Base-by-base conservation (phyloP, 2,329 filamentous ascomycete species). In the Daldinia eschscholtzii region DNA sequence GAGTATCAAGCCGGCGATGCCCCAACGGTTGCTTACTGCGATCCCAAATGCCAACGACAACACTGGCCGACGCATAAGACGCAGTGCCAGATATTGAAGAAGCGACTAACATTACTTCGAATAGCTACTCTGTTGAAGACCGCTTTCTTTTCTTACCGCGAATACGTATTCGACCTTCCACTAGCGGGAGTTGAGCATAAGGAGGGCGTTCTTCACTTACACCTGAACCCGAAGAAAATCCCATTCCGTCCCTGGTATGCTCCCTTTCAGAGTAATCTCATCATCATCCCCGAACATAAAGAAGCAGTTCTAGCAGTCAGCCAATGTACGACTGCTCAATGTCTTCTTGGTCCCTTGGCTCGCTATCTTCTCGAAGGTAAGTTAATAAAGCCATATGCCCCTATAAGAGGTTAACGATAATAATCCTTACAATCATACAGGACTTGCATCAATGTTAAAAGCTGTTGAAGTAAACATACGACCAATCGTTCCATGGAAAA, bases 291-390 rank as follows among this genome's bases (percentile, higher is more conserved):
- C 18, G 6, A 46, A 13, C 26, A 56, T 30, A 59, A 46, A 15
- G 57, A 68, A 13, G 52, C 55, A 4, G 61, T 26, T 1, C 3
- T 68, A 13, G 6, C 53, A 2, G n/a, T 6, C 6, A 37, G 53
- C 7, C 58, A 65, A 20, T 65, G 68, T 57, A 50, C 44, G 9
- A 37, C 55, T 26, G 42, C 55, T 4, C 35, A 23, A n/a, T 23
- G 18, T 33, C 23, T 68, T 15, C 35, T 62, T 9, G 35, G 37
- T 4, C 57, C 18, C 9, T 20, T 67, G 7, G 39, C 46, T 12
- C 12, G 35, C 6, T 46, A 39, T 20, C 26, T 70, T 41, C 50
- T 70, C 4, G 18, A 42, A 61, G 64, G 68, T 67, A 55, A 62
- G 55, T 9, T 5, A 10, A 46, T 23, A 4, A 9, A 58, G 6